These are phyloP conservation scores for Raphidocelis subcapitata DNA, from an alignment of 139 green algal species.

Conservation along the genomic window DNA sequence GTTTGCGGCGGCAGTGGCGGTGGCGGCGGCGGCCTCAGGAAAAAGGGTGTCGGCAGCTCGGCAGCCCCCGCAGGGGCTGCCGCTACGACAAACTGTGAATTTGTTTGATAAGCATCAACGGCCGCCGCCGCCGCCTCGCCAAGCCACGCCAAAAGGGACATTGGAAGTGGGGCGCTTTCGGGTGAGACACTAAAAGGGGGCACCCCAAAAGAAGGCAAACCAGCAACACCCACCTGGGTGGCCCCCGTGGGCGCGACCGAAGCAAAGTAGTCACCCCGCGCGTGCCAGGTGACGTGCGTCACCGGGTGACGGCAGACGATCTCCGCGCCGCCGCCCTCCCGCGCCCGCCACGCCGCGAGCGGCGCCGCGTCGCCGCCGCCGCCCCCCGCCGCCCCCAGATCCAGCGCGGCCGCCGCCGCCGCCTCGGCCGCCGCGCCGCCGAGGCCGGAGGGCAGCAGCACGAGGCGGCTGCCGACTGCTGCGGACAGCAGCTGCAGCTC, in stretches of 20 bases:
- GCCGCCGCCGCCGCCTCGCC: not conserved
- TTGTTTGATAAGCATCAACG: slow-evolving; percentile 18
- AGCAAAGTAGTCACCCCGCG: slow-evolving; percentile 91
- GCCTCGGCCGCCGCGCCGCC: slow-evolving; percentile 30
- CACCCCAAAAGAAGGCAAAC: too few relatives aligned
- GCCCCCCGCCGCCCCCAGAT: not conserved
- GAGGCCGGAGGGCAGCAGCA: slow-evolving; percentile 61
- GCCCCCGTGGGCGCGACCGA: slow-evolving; percentile 76
- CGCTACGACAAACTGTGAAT: slow-evolving; percentile 39
- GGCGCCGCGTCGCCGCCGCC: not conserved
- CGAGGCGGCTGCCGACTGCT: slow-evolving; percentile 47
- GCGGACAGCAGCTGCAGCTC: slow-evolving; percentile 49
- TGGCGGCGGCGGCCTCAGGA: too few relatives aligned
- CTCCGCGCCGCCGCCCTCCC: slow-evolving; percentile 29
- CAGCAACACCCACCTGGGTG: slow-evolving; percentile 52
- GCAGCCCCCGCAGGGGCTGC: too few relatives aligned
- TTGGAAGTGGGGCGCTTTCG: too few relatives aligned
- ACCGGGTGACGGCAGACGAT: slow-evolving; percentile 48
- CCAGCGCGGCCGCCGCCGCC: slow-evolving; percentile 19
- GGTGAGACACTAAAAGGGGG: too few relatives aligned
- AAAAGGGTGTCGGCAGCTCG: too few relatives aligned
- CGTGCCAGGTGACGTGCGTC: slow-evolving; percentile 81
- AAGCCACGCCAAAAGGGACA: too few relatives aligned
- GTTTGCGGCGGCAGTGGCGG: too few relatives aligned
- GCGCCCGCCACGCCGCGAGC: slow-evolving; percentile 1